Percentiles rank a stretch among this genome's conserved stretches.
phyloP scores from a whole-genome alignment of 495 filamentous ascomycete genomes.

The Aspergillus saccharolyticus region DNA sequence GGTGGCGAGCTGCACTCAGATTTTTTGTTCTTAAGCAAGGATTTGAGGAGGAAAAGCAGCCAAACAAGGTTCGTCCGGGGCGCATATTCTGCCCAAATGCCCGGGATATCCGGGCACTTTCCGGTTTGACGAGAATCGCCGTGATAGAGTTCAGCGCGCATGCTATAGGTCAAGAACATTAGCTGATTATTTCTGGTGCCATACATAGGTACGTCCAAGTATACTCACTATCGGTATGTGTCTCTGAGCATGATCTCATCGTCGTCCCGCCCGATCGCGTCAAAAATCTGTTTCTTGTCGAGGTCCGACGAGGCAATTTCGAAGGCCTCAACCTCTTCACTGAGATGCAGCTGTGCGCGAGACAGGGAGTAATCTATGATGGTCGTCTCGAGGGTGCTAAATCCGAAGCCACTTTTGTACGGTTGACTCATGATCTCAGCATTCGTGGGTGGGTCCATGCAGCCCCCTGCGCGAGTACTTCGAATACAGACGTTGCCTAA shows the following conservation, averaged over 20 bases:
- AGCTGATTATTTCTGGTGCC: neutral
- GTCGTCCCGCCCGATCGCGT: conserved; percentile 40
- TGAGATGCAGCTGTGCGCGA: conserved; percentile 44
- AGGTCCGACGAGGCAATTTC: conserved; percentile 44
- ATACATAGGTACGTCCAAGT: neutral
- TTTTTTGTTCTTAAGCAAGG: conserved; percentile 39
- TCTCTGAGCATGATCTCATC: conserved; percentile 37
- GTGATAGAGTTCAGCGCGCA: conserved; percentile 37
- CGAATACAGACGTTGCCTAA: conserved; percentile 79
- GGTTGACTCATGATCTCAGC: conserved; percentile 24
- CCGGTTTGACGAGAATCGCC: conserved; percentile 30
- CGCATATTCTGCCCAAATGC: conserved; percentile 43
- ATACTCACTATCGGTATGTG: conserved; percentile 40
- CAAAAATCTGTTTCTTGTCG: conserved; percentile 44
- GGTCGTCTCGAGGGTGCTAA: conserved; percentile 68
- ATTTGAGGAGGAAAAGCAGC: conserved; percentile 47
- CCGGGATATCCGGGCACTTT: conserved; percentile 28
- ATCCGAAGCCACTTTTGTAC: conserved; percentile 53
- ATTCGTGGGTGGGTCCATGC: conserved; percentile 31
- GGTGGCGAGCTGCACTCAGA: conserved; percentile 19
- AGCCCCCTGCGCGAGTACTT: conserved; percentile 34
- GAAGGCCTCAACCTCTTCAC: conserved; percentile 20
- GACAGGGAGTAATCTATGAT: conserved; percentile 90
- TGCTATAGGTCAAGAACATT: conserved; percentile 24
- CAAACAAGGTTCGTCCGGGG: conserved; percentile 48